Evolutionary conservation across 2,329 filamentous ascomycete genomes (phyloP), one percentile per base, ranked within the genome.

Genomic region (Dendrostoma leiphaemia): DNA sequence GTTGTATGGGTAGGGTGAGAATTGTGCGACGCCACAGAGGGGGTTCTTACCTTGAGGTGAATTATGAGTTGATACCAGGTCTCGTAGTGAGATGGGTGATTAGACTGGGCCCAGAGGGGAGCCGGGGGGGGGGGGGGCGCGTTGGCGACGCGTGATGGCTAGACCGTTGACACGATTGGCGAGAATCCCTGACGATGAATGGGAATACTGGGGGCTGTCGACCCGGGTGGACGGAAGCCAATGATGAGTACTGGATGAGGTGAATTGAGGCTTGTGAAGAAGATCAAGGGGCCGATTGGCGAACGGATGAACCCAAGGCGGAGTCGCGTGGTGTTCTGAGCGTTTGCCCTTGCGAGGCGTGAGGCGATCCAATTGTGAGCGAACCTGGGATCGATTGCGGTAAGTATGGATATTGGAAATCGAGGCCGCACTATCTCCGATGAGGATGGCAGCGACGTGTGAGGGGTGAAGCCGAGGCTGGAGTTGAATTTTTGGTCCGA

Each of bases 201-300:
- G 23, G 29, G 26, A 12, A 31, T 17, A n/a, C n/a, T 21, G 28
- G 37, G 21, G 34, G 35, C 24, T 32, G 48, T 31, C 35, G 37
- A 51, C 48, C 48, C 48, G 37, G n/a, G 37, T 28, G 19, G 37
- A 44, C 28, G 48, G 48, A 51, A 51, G 37, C 48, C 48, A 51
- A 51, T 50, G 35, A 31, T 32, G 29, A 51, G 44, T 50, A 24
- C 21, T 32, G 29, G 29, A 28, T 17, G 21, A 32, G 28, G 37
- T 23, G 28, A 41, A 28, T 43, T 32, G 34, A 51, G 37, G 19
- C 12, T 24, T 43, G 37, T 34, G 8, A 29, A 43, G 32, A 38
- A 15, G 32, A 40, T 19, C 24, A 29, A 28, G 46, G 31, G 24
- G 19, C 9, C 32, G 8, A 48, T 48, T 48, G 46, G 46, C 46